A percentile compares a stretch with the other conserved stretches of the same genome.
Conservation (phyloP, 2,329 filamentous ascomycete species). For the Neonectria neomacrospora region DNA sequence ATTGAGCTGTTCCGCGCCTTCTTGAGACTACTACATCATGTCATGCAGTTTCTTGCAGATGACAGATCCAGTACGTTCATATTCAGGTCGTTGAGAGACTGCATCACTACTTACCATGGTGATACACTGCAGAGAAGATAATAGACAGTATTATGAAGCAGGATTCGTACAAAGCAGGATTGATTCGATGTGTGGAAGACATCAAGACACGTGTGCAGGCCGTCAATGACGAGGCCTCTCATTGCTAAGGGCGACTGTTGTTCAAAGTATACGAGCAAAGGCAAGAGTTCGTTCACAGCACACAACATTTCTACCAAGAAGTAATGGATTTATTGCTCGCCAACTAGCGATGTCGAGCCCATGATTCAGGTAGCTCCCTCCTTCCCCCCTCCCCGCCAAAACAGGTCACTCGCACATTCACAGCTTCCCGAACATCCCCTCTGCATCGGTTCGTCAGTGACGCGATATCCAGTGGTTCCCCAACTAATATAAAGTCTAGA, state of each 20-base stretch:
- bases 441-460: too few relatives aligned
- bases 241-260: background rate
- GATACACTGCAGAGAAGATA: background rate
- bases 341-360: background rate
- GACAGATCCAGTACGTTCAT: constrained; percentile 7
- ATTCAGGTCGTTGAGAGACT: too few relatives aligned
- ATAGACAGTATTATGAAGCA: background rate
- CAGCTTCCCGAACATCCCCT: too few relatives aligned
- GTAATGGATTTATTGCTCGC: background rate
- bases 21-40: constrained; percentile 13
- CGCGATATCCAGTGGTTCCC: too few relatives aligned
- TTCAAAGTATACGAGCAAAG: too few relatives aligned
- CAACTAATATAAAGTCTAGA: too few relatives aligned
- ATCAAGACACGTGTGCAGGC: background rate
- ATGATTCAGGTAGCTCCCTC: too few relatives aligned
- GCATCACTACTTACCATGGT: background rate
- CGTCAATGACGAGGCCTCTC: constrained; percentile 1
- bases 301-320: too few relatives aligned
- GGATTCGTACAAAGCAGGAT: constrained; percentile 4
- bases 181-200: background rate
- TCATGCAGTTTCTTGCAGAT: constrained; percentile 31
- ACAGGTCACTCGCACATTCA: too few relatives aligned
- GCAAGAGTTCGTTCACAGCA: too few relatives aligned
- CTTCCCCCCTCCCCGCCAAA: too few relatives aligned
- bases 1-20: constrained; percentile 25